A percentile compares a stretch with the other conserved stretches of the same genome.
These are phyloP conservation scores for Neopestalotiopsis sp. DNA, from an alignment of 2,329 filamentous ascomycete species.

Conservation along the genomic window DNA sequence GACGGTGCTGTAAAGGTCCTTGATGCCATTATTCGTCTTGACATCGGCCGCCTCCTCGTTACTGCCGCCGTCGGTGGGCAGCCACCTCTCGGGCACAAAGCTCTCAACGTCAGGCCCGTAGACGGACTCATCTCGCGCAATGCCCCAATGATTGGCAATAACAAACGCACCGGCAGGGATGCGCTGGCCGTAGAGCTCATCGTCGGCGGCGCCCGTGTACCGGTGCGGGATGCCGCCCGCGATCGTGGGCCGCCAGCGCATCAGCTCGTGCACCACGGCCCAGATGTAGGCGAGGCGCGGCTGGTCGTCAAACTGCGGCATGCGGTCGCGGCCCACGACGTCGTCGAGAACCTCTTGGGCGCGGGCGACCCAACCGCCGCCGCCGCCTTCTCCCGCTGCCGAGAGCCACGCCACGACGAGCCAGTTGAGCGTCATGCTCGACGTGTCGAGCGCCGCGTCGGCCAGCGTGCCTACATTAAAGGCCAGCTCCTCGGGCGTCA, in stretches of 20 bases:
- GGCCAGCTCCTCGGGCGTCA: slow-evolving; percentile 37
- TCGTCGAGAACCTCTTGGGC: slow-evolving; percentile 48
- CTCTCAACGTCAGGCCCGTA: slow-evolving; percentile 44
- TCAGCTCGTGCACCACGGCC: slow-evolving; percentile 47
- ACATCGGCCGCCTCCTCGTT: neutral
- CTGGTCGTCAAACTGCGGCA: slow-evolving; percentile 46
- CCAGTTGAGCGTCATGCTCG: slow-evolving; percentile 36
- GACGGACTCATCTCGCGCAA: slow-evolving; percentile 41
- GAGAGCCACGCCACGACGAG: slow-evolving; percentile 38
- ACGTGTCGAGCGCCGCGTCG: slow-evolving; percentile 38
- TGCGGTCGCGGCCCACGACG: slow-evolving; percentile 44
- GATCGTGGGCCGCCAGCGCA: slow-evolving; percentile 50
- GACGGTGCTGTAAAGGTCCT: slow-evolving; percentile 39
- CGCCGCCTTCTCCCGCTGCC: too few species aligned
- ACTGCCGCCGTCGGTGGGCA: slow-evolving; percentile 20
- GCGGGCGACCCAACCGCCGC: slow-evolving; percentile 32
- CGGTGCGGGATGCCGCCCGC: slow-evolving; percentile 45
- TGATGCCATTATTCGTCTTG: slow-evolving; percentile 23
- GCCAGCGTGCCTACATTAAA: slow-evolving; percentile 38
- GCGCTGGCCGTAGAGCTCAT: slow-evolving; percentile 40
- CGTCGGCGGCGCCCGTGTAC: slow-evolving; percentile 37
- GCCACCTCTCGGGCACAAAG: slow-evolving; percentile 42
- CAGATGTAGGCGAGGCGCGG: slow-evolving; percentile 47
- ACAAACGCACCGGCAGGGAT: slow-evolving; percentile 51
- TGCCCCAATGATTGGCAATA: slow-evolving; percentile 48